Conservation (phyloP, 352 stramenopile species). For the Phytopythium oedochilum region DNA sequence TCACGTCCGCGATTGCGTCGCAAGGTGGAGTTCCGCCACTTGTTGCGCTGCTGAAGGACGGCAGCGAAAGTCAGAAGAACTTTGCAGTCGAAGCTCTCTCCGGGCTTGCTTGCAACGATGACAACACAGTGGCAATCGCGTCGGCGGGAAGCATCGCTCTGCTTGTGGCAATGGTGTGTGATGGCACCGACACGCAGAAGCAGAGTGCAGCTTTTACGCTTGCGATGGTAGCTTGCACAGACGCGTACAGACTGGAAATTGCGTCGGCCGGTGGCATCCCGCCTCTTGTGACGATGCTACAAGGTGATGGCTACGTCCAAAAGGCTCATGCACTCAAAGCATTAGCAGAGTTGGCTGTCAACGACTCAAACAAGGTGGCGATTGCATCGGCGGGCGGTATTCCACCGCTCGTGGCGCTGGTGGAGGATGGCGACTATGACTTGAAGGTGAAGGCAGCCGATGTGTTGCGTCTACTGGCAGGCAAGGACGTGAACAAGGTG, state of each 20-base stretch:
- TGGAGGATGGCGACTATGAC: not conserved
- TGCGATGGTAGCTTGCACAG: no score
- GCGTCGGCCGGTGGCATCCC: not conserved
- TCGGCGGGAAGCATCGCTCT: no score
- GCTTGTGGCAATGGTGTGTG: no score
- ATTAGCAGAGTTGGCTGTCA: not conserved
- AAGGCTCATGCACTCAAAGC: not conserved
- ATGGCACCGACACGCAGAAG: no score
- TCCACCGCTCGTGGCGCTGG: not conserved
- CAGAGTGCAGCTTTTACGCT: no score
- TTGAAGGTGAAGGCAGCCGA: not conserved
- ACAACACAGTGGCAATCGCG: no score
- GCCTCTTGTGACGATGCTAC: not conserved
- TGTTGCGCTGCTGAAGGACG: no score
- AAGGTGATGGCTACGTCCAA: not conserved
- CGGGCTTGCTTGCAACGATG: not conserved
- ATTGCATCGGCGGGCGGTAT: not conserved
- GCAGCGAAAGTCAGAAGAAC: no score
- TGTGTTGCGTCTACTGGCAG: not conserved
- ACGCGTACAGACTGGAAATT: not conserved
- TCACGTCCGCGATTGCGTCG: no score
- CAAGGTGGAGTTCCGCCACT: no score
- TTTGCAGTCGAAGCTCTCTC: no score
- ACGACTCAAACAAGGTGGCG: not conserved
- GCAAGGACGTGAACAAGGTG: not conserved